Evolutionary conservation across 2,329 filamentous ascomycete genomes (phyloP).

Genomic region (Beauveria sp.): DNA sequence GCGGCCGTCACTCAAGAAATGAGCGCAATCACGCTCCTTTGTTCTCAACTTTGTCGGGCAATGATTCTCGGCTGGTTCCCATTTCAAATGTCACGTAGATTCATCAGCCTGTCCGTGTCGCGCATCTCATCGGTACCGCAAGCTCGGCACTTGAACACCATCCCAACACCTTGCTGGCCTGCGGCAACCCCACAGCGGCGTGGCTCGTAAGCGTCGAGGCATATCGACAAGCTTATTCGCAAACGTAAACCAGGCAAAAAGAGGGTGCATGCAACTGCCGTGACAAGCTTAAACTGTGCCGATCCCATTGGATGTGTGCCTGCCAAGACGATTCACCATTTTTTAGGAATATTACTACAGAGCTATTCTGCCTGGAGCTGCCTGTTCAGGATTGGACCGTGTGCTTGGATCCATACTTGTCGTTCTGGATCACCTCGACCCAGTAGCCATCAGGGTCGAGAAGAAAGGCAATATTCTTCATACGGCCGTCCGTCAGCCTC

Average conservation of each 20-base stretch:
- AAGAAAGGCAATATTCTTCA: slow-evolving; percentile 92
- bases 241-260: neutral
- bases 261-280: neutral
- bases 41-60: neutral
- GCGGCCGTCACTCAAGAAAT: neutral
- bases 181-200: neutral
- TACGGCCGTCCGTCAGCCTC: slow-evolving; percentile 79
- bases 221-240: slow-evolving; percentile 4
- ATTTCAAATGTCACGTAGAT: neutral
- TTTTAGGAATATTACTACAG: neutral
- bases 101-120: neutral
- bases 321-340: neutral
- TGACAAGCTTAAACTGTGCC: neutral
- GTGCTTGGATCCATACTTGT: slow-evolving; percentile 48
- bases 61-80: neutral
- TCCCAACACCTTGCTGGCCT: neutral
- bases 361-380: neutral
- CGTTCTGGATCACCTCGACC: slow-evolving; percentile 75
- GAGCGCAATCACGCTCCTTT: neutral
- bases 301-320: neutral
- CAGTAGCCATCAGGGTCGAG: slow-evolving; percentile 84
- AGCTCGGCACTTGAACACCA: neutral
- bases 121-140: neutral
- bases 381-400: slow-evolving; percentile 34
- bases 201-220: neutral